Percentiles rank a stretch among this genome's conserved stretches.
phyloP scores from a whole-genome alignment of 768 basidiomycete species.

The Kondoa subrosea region DNA sequence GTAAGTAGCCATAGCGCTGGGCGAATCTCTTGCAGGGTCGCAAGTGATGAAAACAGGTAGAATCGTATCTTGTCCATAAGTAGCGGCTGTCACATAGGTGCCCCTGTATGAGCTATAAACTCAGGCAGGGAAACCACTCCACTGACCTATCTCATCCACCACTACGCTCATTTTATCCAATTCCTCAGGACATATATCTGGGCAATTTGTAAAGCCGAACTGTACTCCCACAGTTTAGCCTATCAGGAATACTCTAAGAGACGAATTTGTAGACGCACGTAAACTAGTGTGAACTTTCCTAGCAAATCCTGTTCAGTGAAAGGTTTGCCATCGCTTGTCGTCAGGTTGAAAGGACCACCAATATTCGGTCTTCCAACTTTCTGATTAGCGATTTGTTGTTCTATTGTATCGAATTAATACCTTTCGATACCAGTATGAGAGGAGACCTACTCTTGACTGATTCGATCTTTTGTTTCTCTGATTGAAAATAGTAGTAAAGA shows the following conservation, averaged over 20 bases:
- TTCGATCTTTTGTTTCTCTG: conserved; percentile 61
- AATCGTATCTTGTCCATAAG: conserved; percentile 49
- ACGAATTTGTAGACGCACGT: conserved; percentile 19
- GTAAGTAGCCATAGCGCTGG: conserved; percentile 37
- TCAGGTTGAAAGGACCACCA: conserved; percentile 74
- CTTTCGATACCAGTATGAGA: conserved; percentile 6
- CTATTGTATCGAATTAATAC: conserved; percentile 33
- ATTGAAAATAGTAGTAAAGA: conserved; percentile 70
- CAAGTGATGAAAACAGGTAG: conserved; percentile 89
- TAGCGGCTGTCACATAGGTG: conserved; percentile 41
- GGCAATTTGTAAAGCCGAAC: conserved; percentile 99
- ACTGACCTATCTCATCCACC: conserved; percentile 54
- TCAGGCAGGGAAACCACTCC: neutral
- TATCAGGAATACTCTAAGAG: neutral
- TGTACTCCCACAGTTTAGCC: conserved; percentile 35
- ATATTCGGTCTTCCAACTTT: conserved; percentile 70
- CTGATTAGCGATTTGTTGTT: conserved; percentile 53
- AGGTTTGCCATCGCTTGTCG: conserved; percentile 45
- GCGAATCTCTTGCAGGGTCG: conserved; percentile 80
- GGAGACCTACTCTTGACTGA: conserved; percentile 52
- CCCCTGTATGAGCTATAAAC: neutral
- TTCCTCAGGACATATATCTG: conserved; percentile 96
- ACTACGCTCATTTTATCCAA: conserved; percentile 81
- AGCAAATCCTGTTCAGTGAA: conserved; percentile 72
- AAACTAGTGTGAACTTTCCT: conserved; percentile 63